Base-by-base conservation (phyloP, 129 eudicot genomes). In the Daucus carota region DNA sequence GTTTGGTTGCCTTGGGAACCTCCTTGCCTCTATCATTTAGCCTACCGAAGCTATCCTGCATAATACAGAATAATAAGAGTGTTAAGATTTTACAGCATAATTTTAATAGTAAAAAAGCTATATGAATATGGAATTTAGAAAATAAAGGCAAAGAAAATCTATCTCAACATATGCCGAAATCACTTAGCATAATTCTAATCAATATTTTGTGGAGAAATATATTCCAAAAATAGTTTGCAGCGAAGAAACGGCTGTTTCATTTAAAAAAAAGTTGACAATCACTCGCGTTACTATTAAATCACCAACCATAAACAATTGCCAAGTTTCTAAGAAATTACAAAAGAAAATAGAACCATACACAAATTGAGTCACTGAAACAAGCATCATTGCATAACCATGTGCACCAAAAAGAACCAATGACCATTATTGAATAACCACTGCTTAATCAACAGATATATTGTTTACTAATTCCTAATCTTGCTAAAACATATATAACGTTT, bases 41-140 rank as follows among this genome's bases (percentile, higher is more conserved):
- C 70, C 91, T 90, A 70, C 92, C 98, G 73, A 91, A 84, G 80
- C 90, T 86, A 83, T 89, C 97, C 97, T 93, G 97, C 72, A 73
- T 73, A 44, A 41, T 34, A 59, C 73, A 54, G 36, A 76, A 76
- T 33, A 16, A 71, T 75, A 80, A 82, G 32, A 75, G 66, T 29
- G 60, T 71, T 41, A 5, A 54, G 26, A 31, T 22, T 54, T 54
- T 24, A 24, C 33, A 41, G 74, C 16, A 10, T 70, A 70, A 20
- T 70, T 41, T 36, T 4, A 70, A 20, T 40, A 36, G 31, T 54
- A 26, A 54, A 54, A 54, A 54, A 12, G 62, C 63, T 54, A 13
- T 5, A 2, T n/a, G 15, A n/a, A n/a, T 41, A 18, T 40, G 16
- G 29, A 70, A 29, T 22, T 31, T 40, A 38, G 15, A 54, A n/a